Base-by-base conservation (phyloP, 2,329 filamentous ascomycete genomes). In the Pestalotiopsis sp. region DNA sequence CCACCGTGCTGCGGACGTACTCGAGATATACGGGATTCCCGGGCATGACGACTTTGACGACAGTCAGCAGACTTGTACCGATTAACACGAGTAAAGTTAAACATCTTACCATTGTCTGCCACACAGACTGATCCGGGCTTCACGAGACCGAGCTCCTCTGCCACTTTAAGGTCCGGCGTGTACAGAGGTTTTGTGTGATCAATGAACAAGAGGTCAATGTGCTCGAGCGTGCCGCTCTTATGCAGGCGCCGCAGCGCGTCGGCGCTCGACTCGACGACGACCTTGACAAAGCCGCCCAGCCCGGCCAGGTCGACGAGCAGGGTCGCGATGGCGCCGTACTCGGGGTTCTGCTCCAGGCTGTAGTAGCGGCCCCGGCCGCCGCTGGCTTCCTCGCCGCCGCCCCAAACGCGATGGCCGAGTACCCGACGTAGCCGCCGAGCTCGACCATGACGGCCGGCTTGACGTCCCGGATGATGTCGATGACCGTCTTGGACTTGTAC, bases 141-240 rank as follows among this genome's bases (percentile, higher is more conserved):
- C 2, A 96, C 83, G 49, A 95, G 77, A 0, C 85, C 86, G 5
- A 95, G 81, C 52, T 92, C 85, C 81, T 95, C 93, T 76, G 91
- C 93, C 0, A 94, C 85, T 80, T 94, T 94, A 69, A 95, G 79
- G 74, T 96, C 94, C 0, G 87, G 85, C 0, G 87, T 88, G 77
- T 95, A 95, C 0, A 90, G 87, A 0, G 91, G 91, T 79, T 95
- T 95, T 80, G 91, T 91, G 78, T 95, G 93, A 74, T 95, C 94
- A 45, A 96, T 81, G 78, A 95, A 95, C 79, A 94, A 83, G 49
- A 95, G 80, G 73, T 94, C 92, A 69, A 94, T 88, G 61, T 85
- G 84, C 25, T 83, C 79, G 27, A 94, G 77, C 4, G 77, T 74
- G 0, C 88, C 89, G 3, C 82, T 78, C 1, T 81, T 74, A 71